phyloP scores from a whole-genome alignment of 2,329 filamentous ascomycete species.

The Penicillium sp. region DNA sequence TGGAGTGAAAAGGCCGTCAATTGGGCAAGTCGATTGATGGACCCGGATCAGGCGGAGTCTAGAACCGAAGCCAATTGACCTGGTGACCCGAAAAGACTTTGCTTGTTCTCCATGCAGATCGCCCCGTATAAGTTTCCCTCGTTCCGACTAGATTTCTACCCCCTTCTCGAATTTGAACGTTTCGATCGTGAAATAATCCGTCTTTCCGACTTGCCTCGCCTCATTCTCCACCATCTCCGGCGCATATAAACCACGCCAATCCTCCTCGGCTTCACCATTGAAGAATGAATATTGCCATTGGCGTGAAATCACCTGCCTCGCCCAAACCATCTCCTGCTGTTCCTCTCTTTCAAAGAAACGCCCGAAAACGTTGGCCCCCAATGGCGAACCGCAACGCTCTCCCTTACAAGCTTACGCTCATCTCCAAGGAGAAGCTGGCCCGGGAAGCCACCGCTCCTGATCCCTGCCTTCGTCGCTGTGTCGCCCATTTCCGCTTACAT shows the following conservation, averaged over 20 bases:
- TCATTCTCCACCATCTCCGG: slow-evolving; percentile 2
- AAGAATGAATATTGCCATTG: slow-evolving; percentile 25
- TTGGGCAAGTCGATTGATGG: background rate
- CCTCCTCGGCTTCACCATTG: no score
- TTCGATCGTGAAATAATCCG: no score
- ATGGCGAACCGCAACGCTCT: slow-evolving; percentile 33
- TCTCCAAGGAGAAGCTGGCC: slow-evolving; percentile 34
- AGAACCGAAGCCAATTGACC: slow-evolving; percentile 8
- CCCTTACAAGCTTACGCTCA: slow-evolving; percentile 33
- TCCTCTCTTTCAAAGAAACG: slow-evolving; percentile 21
- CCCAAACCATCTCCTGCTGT: slow-evolving; percentile 22
- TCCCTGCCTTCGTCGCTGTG: slow-evolving; percentile 33
- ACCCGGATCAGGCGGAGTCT: slow-evolving; percentile 3
- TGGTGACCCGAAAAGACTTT: slow-evolving; percentile 15
- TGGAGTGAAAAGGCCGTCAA: background rate
- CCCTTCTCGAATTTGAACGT: background rate
- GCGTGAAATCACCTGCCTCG: slow-evolving; percentile 16
- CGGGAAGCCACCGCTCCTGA: slow-evolving; percentile 34
- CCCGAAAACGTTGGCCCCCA: slow-evolving; percentile 34
- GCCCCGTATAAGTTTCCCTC: slow-evolving; percentile 4
- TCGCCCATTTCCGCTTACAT: slow-evolving; percentile 33
- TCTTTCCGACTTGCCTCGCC: background rate
- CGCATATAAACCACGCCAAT: no score
- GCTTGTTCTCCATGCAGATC: slow-evolving; percentile 17
- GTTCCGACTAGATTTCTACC: background rate